A percentile compares a stretch with the other conserved stretches of the same genome.
Evolutionary conservation across 192 early-diverging fungal species (phyloP).

Genomic region (Funneliformis mosseae): DNA sequence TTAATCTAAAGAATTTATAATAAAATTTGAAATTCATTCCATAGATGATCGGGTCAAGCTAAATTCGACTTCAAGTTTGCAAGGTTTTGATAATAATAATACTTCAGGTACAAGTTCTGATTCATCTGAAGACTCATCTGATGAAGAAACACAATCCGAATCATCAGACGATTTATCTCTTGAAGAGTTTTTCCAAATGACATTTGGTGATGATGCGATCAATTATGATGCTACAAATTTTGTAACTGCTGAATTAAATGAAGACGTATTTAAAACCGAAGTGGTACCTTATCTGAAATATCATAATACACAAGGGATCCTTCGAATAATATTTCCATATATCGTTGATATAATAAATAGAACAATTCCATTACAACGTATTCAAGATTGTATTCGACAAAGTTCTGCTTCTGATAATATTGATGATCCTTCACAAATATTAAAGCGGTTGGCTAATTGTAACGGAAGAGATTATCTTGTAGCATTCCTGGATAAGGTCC

Average conservation of each 20-base stretch:
- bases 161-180: not conserved
- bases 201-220: not conserved
- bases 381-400: not conserved
- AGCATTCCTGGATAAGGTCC: not conserved
- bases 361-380: not conserved
- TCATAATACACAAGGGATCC: not conserved
- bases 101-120: not conserved
- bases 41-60: not conserved
- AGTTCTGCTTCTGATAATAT: not conserved
- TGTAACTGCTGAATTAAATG: not conserved
- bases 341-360: not conserved
- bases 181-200: slow-evolving; percentile 9
- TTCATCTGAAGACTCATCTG: not conserved
- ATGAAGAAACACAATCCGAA: not conserved
- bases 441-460: not conserved
- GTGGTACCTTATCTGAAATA: not conserved
- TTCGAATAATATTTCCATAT: slow-evolving; percentile 7
- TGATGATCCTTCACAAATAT: not conserved
- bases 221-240: slow-evolving; percentile 5
- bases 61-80: not conserved
- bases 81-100: not conserved
- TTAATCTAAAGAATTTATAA: not conserved
- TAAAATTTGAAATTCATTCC: not conserved
- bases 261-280: not conserved
- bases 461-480: not conserved